A percentile compares a stretch with the other conserved stretches of the same genome.
Evolutionary conservation across 352 stramenopile species (phyloP).

Genomic region (Globisporangium takayamanum): DNA sequence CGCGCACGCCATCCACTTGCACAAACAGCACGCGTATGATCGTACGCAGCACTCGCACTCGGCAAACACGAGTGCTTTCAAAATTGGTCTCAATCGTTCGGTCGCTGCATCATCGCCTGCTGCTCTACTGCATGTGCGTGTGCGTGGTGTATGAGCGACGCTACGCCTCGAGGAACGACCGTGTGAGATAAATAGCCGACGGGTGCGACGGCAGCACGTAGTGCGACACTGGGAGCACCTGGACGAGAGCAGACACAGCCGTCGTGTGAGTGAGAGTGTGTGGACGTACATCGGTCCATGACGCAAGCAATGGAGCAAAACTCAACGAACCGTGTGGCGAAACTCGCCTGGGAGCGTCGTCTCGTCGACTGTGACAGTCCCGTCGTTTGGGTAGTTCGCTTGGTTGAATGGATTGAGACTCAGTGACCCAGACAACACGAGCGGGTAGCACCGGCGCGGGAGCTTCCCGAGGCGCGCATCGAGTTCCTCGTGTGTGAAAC

Average conservation of each 20-base stretch:
- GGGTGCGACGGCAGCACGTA: conserved; percentile 57
- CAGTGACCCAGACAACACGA: conserved; percentile 57
- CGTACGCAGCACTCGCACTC: no score
- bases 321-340: conserved; percentile 38
- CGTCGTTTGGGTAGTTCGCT: conserved; percentile 67
- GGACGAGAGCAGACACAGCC: neutral
- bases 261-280: no score
- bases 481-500: conserved; percentile 28
- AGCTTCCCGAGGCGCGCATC: conserved; percentile 62
- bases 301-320: neutral
- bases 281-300: no score
- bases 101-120: neutral
- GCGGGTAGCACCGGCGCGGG: conserved; percentile 45
- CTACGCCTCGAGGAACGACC: conserved; percentile 44
- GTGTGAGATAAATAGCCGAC: conserved; percentile 33
- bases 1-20: no score
- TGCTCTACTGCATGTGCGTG: conserved; percentile 1
- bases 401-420: conserved; percentile 74
- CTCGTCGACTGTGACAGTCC: conserved; percentile 57
- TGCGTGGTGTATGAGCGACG: conserved; percentile 7
- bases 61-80: no score
- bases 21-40: no score
- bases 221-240: conserved; percentile 48
- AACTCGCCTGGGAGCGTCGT: conserved; percentile 61
- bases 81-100: no score